Base-by-base conservation (phyloP, 225 moss, liverwort and hornwort species). In the Sphagnum contortum region DNA sequence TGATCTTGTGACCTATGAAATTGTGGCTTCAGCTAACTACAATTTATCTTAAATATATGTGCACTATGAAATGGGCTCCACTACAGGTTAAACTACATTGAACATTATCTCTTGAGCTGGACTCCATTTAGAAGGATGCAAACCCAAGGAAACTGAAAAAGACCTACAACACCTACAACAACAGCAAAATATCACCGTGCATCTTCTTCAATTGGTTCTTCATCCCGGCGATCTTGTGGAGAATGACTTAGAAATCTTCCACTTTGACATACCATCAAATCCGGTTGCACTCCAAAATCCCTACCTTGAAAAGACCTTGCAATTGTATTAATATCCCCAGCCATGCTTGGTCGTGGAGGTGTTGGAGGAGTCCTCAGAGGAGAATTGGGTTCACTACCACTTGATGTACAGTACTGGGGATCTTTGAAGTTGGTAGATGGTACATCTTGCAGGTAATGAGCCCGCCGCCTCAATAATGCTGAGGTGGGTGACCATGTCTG, bases 301-400 rank as follows among this genome's bases (percentile, higher is more conserved):
- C 64, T 63, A 44, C 79, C 68, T 60, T 71, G 73, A 5, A 71
- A 66, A 0, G 74, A 46, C 4, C 64, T 67, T 12, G 53, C 14
- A 66, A 61, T 76, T 69, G 61, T 29, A 29, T 29, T 29, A 29
- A 29, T 72, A 64, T 76, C 71, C 9, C 76, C 79, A 5, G 71
- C 61, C 13, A 67, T 54, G 69, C 52, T 71, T 67, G 64, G 66
- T 44, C 71, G 48, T 48, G 79, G 79, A 0, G 83, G 76, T 11
- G 74, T 76, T 45, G 57, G 4, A 4, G 79, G 73, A 57, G 73
- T 69, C 49, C 64, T 74, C 2, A 79, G 69, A 5, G 83, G 79
- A 45, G 83, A 83, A 50, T 60, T 72, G 0, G 69, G 69, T 70
- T 83, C 83, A 62, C 72, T 74, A 44, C 57, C 58, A 59, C 73